phyloP scores from a whole-genome alignment of 202 grass and related monocot species.

The Digitaria exilis region DNA sequence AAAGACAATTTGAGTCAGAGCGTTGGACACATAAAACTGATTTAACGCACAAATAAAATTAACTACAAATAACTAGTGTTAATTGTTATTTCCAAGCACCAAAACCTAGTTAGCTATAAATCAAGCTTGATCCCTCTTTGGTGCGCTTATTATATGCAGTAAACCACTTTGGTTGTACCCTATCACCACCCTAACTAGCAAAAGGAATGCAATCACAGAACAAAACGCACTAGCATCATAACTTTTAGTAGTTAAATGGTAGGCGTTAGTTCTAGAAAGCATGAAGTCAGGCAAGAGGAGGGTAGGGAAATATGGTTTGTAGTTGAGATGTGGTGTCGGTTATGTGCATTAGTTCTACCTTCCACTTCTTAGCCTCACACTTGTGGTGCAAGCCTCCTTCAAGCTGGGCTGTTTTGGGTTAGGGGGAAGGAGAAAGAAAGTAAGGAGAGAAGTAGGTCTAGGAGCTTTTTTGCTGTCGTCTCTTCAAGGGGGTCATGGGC shows the following conservation, averaged over 20 bases:
- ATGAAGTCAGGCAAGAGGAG: conserved; percentile 51
- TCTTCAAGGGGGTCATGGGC: conserved; percentile 20
- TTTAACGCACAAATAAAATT: conserved; percentile 34
- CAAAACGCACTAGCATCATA: conserved; percentile 30
- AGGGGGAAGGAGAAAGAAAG: conserved; percentile 46
- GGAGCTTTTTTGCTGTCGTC: conserved; percentile 48
- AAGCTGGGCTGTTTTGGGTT: conserved; percentile 52
- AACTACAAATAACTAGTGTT: conserved; percentile 13
- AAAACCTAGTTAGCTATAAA: conserved; percentile 34
- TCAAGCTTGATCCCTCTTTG: conserved; percentile 18
- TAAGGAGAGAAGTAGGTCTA: conserved; percentile 55
- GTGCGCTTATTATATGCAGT: conserved; percentile 37
- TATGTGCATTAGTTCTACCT: conserved; percentile 67
- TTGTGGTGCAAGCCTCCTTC: conserved; percentile 61
- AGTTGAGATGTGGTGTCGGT: conserved; percentile 44
- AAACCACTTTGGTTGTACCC: conserved; percentile 34
- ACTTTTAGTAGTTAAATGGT: conserved; percentile 49
- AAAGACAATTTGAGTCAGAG: conserved; percentile 6
- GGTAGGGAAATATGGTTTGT: conserved; percentile 56
- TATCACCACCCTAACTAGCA: conserved; percentile 23
- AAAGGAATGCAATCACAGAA: conserved; percentile 33
- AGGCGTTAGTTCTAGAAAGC: conserved; percentile 53
- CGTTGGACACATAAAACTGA: conserved; percentile 41
- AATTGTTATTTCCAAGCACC: conserved; percentile 28
- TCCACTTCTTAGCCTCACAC: conserved; percentile 55